phyloP scores from a whole-genome alignment of 495 filamentous ascomycete genomes.

The Aspergillus avenaceus region DNA sequence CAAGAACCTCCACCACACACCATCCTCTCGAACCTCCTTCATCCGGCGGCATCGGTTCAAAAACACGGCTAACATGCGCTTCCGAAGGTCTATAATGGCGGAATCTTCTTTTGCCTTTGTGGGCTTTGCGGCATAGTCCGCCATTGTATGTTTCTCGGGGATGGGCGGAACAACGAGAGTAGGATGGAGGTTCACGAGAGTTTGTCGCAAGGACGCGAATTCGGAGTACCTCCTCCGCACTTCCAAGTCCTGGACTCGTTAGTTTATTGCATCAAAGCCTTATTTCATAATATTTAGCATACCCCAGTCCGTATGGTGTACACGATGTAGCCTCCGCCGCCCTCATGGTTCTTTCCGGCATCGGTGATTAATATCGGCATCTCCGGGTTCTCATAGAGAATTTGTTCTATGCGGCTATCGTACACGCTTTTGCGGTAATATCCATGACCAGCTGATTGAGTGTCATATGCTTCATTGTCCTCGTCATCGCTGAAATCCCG shows the following conservation, averaged over 20 bases:
- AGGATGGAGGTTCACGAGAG: conserved; percentile 84
- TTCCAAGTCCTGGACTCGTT: conserved; percentile 69
- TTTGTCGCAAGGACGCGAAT: conserved; percentile 87
- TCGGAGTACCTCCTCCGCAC: conserved; percentile 95
- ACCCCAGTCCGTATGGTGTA: conserved; percentile 96
- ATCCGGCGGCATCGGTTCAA: conserved; percentile 88
- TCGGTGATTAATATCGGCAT: conserved; percentile 85
- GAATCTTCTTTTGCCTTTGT: conserved; percentile 97
- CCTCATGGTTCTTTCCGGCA: conserved; percentile 90
- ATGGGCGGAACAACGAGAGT: conserved; percentile 95
- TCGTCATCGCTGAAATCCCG: conserved; percentile 61
- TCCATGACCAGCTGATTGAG: conserved; percentile 32
- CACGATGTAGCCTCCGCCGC: conserved; percentile 86
- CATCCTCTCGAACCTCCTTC: conserved; percentile 90
- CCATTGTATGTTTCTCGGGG: conserved; percentile 97
- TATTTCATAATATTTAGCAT: conserved; percentile 26
- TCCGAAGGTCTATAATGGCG: conserved; percentile 90
- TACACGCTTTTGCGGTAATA: conserved; percentile 74
- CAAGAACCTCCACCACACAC: conserved; percentile 94
- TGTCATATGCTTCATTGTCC: conserved; percentile 36
- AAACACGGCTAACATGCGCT: conserved; percentile 94
- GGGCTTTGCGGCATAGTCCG: conserved; percentile 95
- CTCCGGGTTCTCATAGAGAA: conserved; percentile 90
- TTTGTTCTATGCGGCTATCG: conserved; percentile 91
- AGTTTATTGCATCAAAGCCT: conserved; percentile 3